These are phyloP conservation scores for Sporothrix pseudoabietina DNA, from an alignment of 2,329 filamentous ascomycete genomes.

Conservation along the genomic window DNA sequence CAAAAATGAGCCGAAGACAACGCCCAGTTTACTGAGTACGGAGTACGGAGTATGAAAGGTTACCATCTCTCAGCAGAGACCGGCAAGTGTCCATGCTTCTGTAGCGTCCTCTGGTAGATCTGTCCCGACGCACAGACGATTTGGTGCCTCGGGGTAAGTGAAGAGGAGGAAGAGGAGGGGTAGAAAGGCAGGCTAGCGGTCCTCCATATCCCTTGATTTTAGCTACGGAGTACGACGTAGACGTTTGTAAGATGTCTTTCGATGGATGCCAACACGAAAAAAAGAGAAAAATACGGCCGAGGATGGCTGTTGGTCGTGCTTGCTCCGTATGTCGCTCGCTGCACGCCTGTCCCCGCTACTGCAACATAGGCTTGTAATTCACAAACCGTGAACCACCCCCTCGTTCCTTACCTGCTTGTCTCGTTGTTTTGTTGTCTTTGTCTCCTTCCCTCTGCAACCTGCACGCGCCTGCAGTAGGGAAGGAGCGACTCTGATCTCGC, in stretches of 20 bases:
- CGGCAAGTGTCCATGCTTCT: constrained; percentile 23
- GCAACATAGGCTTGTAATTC: neutral
- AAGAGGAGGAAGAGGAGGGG: constrained; percentile 11
- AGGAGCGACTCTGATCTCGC: constrained; percentile 16
- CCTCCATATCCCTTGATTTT: neutral
- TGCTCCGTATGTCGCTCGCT: constrained; percentile 12
- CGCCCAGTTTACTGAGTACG: neutral
- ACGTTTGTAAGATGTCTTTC: too few relatives aligned
- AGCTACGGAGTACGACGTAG: too few relatives aligned
- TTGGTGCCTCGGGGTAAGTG: constrained; percentile 20
- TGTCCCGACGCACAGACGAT: constrained; percentile 28
- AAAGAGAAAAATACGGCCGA: constrained; percentile 15
- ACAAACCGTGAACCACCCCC: neutral
- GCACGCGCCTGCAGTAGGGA: constrained; percentile 1
- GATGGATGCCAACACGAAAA: neutral
- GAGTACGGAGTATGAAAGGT: neutral
- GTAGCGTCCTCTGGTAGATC: constrained; percentile 23
- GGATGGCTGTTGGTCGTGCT: neutral
- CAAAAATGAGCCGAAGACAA: neutral
- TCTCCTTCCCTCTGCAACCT: neutral
- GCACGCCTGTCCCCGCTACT: constrained; percentile 7
- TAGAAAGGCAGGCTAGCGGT: neutral
- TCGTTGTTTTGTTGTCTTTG: neutral
- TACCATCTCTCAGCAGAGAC: neutral
- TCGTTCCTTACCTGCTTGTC: neutral